Evolutionary conservation across 768 basidiomycete genomes (phyloP).

Genomic region (Mycena maculata): DNA sequence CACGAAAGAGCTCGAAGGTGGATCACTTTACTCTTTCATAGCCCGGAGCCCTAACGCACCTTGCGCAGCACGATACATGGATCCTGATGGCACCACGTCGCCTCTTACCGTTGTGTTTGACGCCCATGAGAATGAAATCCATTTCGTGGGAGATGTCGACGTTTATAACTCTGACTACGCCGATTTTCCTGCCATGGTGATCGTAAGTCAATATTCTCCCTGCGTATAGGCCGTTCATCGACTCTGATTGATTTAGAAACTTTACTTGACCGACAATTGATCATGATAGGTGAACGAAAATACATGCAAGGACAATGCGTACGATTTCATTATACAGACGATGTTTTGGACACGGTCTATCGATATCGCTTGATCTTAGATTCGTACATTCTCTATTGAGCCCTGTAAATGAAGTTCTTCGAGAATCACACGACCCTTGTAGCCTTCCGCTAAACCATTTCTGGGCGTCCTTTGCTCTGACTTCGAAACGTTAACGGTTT

Average conservation of each 20-base stretch:
- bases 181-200: slow-evolving; percentile 2
- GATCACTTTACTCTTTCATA: neutral
- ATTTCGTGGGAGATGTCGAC: slow-evolving; percentile 16
- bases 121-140: slow-evolving; percentile 18
- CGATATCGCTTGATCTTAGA: no score
- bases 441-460: no score
- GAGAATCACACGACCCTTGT: no score
- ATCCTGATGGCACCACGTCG: slow-evolving; percentile 11
- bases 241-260: slow-evolving; percentile 5
- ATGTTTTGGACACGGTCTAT: no score
- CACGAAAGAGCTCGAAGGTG: slow-evolving; percentile 25
- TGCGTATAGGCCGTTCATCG: neutral
- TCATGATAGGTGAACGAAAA: no score
- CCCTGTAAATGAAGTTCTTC: no score
- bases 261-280: slow-evolving; percentile 22
- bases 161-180: slow-evolving; percentile 4
- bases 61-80: slow-evolving; percentile 18
- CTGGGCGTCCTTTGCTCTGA: no score
- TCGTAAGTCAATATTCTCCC: slow-evolving; percentile 4
- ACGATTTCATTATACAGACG: no score
- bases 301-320: no score
- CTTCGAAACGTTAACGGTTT: no score
- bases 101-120: slow-evolving; percentile 10
- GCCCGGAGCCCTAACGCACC: neutral
- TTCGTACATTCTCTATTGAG: no score